phyloP scores from a whole-genome alignment of 2,329 filamentous ascomycete genomes.

The Thermoascus crustaceus region DNA sequence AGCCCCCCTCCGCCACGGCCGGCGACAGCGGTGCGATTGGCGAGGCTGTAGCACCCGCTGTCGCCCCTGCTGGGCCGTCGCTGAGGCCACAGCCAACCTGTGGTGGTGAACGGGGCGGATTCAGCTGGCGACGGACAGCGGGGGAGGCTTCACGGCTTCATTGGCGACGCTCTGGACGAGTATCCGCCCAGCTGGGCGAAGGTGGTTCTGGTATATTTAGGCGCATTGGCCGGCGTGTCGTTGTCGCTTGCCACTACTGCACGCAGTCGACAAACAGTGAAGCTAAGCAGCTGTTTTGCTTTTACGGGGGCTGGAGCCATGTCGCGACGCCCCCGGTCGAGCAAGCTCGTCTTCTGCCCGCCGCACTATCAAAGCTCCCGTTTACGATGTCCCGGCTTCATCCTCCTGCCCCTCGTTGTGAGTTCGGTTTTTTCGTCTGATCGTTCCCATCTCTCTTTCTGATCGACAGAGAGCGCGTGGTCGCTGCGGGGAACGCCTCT shows the following conservation, averaged over 20 bases:
- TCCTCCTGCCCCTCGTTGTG: no score
- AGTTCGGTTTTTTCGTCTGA: background rate
- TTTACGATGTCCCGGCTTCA: no score
- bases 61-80: slow-evolving; percentile 1
- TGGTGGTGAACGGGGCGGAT: background rate
- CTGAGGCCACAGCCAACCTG: background rate
- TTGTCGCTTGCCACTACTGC: no score
- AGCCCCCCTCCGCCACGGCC: background rate
- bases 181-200: no score
- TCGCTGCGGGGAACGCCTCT: background rate
- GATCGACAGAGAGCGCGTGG: slow-evolving; percentile 1
- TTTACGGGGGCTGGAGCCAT: no score
- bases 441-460: background rate
- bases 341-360: no score
- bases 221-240: no score
- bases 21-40: background rate
- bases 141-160: background rate
- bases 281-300: no score
- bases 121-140: slow-evolving; percentile 2
- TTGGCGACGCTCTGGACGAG: background rate
- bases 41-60: background rate
- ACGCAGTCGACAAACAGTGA: no score
- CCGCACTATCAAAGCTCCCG: no score
- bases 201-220: no score
- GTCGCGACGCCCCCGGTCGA: no score